Base-by-base conservation (phyloP, 2,329 filamentous ascomycete genomes). In the Elsinoe necatrix region DNA sequence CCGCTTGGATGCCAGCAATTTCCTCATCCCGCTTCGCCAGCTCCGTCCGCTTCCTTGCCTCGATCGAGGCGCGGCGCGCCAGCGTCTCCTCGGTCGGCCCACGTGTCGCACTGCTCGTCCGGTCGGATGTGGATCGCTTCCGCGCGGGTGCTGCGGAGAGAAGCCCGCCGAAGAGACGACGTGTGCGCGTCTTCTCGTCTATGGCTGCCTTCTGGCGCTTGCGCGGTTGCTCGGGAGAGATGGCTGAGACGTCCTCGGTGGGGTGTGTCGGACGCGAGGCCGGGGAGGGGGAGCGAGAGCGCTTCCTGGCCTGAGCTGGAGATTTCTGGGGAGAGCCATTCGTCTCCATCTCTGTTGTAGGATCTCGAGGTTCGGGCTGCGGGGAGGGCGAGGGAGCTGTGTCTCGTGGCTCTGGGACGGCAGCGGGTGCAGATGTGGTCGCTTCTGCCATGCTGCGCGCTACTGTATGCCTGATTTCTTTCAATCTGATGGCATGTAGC, bases 171-270 rank as follows among this genome's bases (percentile, higher is more conserved):
- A 96, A 96, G 59, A 97, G 77, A 55, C 92, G 81, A 70, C 87
- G 86, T 20, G 88, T 87, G 35, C 92, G 85, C 68, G 87, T 89
- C 70, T 85, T 89, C 68, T 97, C 92, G 65, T 95, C 87, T 57
- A 61, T 51, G 5, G 63, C 59, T 39, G 39, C 9, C 35, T 52
- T 18, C 2, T 9, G 29, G 54, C 42, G 54, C 27, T 37, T 56
- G 39, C 20, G 54, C 7, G 29, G n/a, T n/a, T 51, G 43, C 9
- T 39, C 23, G 37, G 45, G 18, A 25, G 55, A 29, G 23, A 45
- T 4, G 12, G 31, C 14, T 3, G 48, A 20, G 48, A 20, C 14
- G 18, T 31, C 27, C 16, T 50, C 14, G n/a, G 14, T 31, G 2
- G 23, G 20, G n/a, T 25, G 21, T n/a, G 50, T 37, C 23, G 29